Conservation (phyloP, 306 rosid genomes). For the Cucumis sativus region DNA sequence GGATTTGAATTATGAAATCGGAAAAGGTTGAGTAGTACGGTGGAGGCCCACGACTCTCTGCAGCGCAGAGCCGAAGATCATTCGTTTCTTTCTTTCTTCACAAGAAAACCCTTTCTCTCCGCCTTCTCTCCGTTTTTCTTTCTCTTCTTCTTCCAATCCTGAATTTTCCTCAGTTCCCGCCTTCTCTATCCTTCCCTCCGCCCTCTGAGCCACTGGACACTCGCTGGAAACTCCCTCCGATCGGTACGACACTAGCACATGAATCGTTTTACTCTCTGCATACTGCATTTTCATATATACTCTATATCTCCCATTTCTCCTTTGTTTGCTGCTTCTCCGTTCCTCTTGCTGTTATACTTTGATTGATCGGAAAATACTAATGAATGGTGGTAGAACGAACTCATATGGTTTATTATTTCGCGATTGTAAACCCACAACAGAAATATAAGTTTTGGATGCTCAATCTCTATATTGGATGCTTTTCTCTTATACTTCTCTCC, state of each 20-base stretch:
- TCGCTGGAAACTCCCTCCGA: background rate
- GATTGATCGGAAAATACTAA: background rate
- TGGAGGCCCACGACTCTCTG: background rate
- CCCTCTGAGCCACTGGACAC: background rate
- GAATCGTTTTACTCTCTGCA: background rate
- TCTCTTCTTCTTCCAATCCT: background rate
- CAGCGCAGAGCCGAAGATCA: background rate
- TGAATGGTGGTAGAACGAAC: background rate
- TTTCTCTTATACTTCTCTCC: background rate
- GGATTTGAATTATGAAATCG: background rate
- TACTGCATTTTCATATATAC: background rate
- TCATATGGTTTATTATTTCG: background rate
- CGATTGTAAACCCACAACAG: background rate
- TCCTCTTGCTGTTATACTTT: background rate
- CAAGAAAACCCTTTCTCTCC: background rate
- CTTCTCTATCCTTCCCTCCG: background rate
- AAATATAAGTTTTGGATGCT: background rate
- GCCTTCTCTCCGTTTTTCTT: background rate
- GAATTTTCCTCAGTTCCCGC: background rate
- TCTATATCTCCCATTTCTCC: background rate
- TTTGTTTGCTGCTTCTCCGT: background rate
- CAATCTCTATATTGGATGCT: background rate
- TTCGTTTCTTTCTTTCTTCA: background rate
- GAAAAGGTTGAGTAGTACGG: background rate
- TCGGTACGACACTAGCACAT: background rate